phyloP scores from a whole-genome alignment of 140 eudicot species.

The Bidens hawaiensis region DNA sequence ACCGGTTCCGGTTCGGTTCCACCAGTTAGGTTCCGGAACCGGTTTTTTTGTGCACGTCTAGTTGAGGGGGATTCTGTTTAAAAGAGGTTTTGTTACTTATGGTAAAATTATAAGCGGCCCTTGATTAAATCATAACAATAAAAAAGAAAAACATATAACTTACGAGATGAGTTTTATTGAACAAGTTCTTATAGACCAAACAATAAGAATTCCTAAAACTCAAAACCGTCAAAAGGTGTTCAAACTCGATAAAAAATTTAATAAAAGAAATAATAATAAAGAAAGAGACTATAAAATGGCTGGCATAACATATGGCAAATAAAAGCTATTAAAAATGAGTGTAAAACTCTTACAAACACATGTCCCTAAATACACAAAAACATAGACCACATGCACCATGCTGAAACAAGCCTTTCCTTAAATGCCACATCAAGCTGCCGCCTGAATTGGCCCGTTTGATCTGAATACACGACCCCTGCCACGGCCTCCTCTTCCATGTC shows the following conservation, averaged over 20 bases:
- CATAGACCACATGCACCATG: constrained; percentile 10
- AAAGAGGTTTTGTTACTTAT: too few relatives aligned
- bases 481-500: constrained; percentile 60
- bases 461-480: constrained; percentile 73
- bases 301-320: not conserved
- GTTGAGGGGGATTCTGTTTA: too few relatives aligned
- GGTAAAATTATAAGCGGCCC: too few relatives aligned
- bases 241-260: not conserved
- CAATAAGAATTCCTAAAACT: not conserved
- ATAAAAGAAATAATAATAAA: too few relatives aligned
- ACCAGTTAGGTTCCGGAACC: too few relatives aligned
- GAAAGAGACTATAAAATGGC: not conserved
- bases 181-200: not conserved
- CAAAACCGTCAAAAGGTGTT: not conserved
- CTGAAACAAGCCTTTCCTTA: constrained; percentile 16
- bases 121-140: too few relatives aligned
- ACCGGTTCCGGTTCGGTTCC: too few relatives aligned
- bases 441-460: constrained; percentile 37
- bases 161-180: not conserved
- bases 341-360: not conserved
- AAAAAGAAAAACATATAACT: too few relatives aligned
- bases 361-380: constrained; percentile 5
- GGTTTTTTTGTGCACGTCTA: too few relatives aligned
- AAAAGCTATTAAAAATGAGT: not conserved
- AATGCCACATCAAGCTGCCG: constrained; percentile 35